Percentiles rank a stretch among this genome's conserved stretches.
phyloP scores from a whole-genome alignment of 768 basidiomycete species.

The Fibroporia radiculosa region DNA sequence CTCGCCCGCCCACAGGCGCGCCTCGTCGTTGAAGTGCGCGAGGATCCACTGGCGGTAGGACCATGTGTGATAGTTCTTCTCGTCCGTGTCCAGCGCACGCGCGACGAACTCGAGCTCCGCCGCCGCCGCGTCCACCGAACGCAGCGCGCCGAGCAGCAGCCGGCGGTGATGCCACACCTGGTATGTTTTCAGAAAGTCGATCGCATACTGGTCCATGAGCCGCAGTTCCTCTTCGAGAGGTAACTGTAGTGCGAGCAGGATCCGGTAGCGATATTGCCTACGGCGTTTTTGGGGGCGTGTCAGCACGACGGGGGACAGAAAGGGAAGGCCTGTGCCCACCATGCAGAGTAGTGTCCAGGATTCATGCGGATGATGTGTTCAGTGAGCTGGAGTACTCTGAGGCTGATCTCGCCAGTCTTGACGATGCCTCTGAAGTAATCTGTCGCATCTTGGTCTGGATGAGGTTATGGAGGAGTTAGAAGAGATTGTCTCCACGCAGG shows the following conservation, averaged over 20 bases:
- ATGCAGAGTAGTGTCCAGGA: constrained; percentile 95
- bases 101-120: constrained; percentile 81
- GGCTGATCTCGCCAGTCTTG: constrained; percentile 67
- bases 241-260: constrained; percentile 58
- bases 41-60: constrained; percentile 94
- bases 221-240: constrained; percentile 71
- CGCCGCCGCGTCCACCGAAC: constrained; percentile 19
- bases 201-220: constrained; percentile 84
- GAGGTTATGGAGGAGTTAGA: not conserved
- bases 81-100: constrained; percentile 60
- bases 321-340: constrained; percentile 50
- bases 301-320: not conserved
- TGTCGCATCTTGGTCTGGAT: constrained; percentile 84
- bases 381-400: constrained; percentile 79
- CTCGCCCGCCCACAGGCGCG: constrained; percentile 62
- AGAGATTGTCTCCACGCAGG: not conserved
- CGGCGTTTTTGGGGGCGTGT: not conserved
- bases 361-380: constrained; percentile 85
- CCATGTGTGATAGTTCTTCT: constrained; percentile 99
- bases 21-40: constrained; percentile 68
- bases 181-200: constrained; percentile 85
- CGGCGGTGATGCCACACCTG: constrained; percentile 97
- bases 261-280: constrained; percentile 95
- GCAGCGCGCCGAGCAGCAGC: constrained; percentile 54
- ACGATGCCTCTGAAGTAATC: constrained; percentile 87